Base-by-base conservation (phyloP, 306 rosid species). In the Senna siamea region DNA sequence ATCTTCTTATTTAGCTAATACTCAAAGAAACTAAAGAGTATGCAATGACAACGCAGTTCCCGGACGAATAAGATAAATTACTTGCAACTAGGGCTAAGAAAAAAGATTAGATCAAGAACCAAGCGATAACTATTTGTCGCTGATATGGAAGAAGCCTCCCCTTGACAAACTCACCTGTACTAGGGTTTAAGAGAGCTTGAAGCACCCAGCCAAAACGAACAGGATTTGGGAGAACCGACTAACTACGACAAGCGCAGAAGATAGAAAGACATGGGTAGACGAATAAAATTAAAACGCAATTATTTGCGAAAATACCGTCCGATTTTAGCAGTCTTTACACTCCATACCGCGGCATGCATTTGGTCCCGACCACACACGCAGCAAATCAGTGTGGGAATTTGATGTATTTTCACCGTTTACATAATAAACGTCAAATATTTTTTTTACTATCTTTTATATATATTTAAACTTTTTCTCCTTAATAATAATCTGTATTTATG, bases 101-200 rank as follows among this genome's bases (percentile, higher is more conserved):
- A 54, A 32, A 38, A 28, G 38, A 19, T 13, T 9, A 26, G 34
- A 71, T 35, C 30, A 35, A 30, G 30, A 41, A 32, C 5, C 9
- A 37, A 53, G 11, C 7, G 17, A 15, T 78, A 41, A 30, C 66
- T 20, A 38, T n/a, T 15, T 35, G 9, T 6, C 5, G 43, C 70
- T 17, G 70, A 72, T 2, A 7, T 32, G 1, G 4, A 10, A 55
- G 37, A 76, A 34, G 34, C 18, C 41, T n/a, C 35, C 41, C 17
- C 9, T 9, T 15, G n/a, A 43, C 5, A 15, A 66, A 26, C 37
- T 15, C 14, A 44, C 56, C 72, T 13, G 66, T 32, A 26, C 47
- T 81, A 85, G 88, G 88, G 88, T 85, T 85, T 78, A 81, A 67
- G 83, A n/a, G 76, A 12, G 57, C 38, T 56, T 68, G 53, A 18